Evolutionary conservation across 2,329 filamentous ascomycete species (phyloP), one percentile per base, ranked within the genome.

Genomic region (Simplicillium sp.): DNA sequence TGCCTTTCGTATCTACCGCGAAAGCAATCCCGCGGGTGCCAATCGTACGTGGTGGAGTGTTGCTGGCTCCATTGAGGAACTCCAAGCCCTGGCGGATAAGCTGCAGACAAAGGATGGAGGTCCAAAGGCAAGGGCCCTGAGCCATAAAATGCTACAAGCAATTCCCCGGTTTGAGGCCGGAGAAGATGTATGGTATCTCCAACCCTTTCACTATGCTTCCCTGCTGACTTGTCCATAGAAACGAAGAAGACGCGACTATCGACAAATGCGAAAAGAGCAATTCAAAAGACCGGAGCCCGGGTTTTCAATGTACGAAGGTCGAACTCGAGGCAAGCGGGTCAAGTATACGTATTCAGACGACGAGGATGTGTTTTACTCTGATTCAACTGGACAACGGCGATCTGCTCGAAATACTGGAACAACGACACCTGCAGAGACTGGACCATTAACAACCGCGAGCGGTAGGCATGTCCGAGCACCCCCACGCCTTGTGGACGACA

Each of bases 311-410:
- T 98, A 98, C 59, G 92, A 98, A 66, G 92, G 92, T 38, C 86
- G 92, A 40, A 98, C 94, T 5, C 80, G 92, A 44, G 92, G 92
- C 42, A 97, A 98, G 69, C 84, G 90, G 46, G 84, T 94, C 65
- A 94, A 89, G 61, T 98, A 98, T 57, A 98, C 87, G 0, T 98
- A 86, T 56, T 94, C 88, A 0, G 89, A 96, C 39, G 87, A 94
- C 17, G 87, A 94, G 50, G 82, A 82, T 29, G 78, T 82, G 13
- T 77, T 79, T 39, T 75, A 70, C 42, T 77, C 76, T n/a, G 77
- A 82, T 54, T 81, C 80, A 29, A 73, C 75, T 9, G 58, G 55
- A 6, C 61, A 65, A 59, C 58, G 89, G 68, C 76, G 81, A 7
- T 87, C 86, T 11, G 74, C 79, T 14, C 80, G 90, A 18, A 84